Evolutionary conservation across 352 stramenopile species (phyloP).

Genomic region (Phytophthora pinifolia): DNA sequence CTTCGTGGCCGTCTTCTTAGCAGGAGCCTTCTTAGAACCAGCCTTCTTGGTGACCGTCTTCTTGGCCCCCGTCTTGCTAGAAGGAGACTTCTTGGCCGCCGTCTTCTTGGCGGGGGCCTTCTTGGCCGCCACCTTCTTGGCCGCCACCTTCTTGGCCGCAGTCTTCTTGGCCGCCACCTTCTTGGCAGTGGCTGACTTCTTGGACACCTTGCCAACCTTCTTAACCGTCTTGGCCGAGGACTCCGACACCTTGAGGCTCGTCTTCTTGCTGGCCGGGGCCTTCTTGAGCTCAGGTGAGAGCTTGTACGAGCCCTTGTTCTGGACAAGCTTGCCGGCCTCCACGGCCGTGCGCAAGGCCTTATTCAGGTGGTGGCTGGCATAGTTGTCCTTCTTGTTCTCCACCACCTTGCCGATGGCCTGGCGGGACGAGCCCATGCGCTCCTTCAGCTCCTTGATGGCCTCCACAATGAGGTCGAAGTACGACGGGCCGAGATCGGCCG

Average conservation of each 20-base stretch:
- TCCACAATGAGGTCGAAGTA: conserved; percentile 92
- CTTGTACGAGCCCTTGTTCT: conserved; percentile 87
- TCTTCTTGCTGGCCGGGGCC: conserved; percentile 57
- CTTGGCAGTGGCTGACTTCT: conserved; percentile 33
- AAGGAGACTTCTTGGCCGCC: conserved; percentile 32
- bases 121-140: conserved; percentile 69
- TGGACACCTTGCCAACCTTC: conserved; percentile 52
- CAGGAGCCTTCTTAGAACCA: conserved; percentile 49
- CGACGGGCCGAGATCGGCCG: conserved; percentile 52
- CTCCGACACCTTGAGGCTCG: conserved; percentile 61
- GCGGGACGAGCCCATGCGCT: conserved; percentile 91
- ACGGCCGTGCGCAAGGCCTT: conserved; percentile 90
- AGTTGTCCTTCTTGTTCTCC: conserved; percentile 83
- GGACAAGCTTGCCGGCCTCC: conserved; percentile 85
- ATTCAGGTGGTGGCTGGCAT: conserved; percentile 81
- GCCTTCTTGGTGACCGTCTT: conserved; percentile 41
- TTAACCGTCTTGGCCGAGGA: conserved; percentile 44
- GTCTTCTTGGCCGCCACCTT: conserved; percentile 52
- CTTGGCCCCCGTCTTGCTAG: conserved; percentile 54
- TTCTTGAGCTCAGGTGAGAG: conserved; percentile 69
- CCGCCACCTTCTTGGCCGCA: conserved; percentile 65
- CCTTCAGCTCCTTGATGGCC: conserved; percentile 90
- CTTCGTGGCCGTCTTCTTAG: conserved; percentile 59
- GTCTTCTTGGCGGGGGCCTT: conserved; percentile 61
- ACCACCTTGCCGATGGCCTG: conserved; percentile 92